These are phyloP conservation scores for Kodamaea fungicola DNA, from an alignment of 1,139 yeast genomes.

Conservation along the genomic window DNA sequence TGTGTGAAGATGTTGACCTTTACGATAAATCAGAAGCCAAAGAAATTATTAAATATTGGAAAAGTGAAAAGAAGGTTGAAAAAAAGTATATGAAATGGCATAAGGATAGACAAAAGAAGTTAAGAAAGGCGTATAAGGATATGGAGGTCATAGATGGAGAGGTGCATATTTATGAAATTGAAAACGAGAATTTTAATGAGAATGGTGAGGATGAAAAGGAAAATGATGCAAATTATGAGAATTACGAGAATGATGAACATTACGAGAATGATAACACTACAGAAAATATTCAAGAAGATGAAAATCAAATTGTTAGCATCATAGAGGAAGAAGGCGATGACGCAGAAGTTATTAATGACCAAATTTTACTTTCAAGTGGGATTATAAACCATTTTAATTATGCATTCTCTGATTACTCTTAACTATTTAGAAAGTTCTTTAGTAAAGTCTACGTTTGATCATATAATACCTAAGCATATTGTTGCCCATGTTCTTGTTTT, in stretches of 20 bases:
- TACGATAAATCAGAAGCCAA: conserved; percentile 11
- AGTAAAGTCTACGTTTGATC: no score
- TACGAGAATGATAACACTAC: conserved; percentile 3
- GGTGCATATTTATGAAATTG: neutral
- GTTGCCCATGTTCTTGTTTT: no score
- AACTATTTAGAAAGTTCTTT: neutral
- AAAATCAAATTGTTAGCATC: neutral
- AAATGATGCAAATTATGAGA: conserved; percentile 1
- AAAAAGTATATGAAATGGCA: conserved; percentile 1
- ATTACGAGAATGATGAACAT: conserved; percentile 1
- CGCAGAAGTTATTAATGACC: neutral
- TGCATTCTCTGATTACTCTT: conserved; percentile 10
- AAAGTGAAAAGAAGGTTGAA: conserved; percentile 7
- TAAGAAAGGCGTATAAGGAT: conserved; percentile 2
- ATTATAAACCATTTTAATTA: conserved; percentile 9
- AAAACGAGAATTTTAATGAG: neutral
- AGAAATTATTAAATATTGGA: conserved; percentile 13
- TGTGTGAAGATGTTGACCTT: conserved; percentile 7
- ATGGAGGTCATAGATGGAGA: neutral
- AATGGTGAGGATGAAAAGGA: conserved; percentile 2
- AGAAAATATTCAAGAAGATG: conserved; percentile 1
- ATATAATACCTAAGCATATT: no score
- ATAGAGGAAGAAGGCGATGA: neutral
- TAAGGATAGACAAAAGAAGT: neutral
- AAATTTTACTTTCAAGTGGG: conserved; percentile 6